Evolutionary conservation across 2,329 filamentous ascomycete genomes (phyloP), one percentile per base, ranked within the genome.

Genomic region (Fusarium albidum): DNA sequence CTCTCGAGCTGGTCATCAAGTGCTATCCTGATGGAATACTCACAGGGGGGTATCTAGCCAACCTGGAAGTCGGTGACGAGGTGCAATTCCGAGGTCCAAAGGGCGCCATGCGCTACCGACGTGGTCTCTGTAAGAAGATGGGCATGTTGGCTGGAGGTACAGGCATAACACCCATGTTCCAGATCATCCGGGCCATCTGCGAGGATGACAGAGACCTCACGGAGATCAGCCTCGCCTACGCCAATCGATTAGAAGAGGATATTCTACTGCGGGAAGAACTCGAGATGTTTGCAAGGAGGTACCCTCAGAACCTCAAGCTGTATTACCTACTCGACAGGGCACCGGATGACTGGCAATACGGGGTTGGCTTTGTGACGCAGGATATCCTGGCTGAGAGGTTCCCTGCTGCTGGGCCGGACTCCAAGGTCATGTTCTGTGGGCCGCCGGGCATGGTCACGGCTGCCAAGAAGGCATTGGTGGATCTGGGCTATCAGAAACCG

Each of bases 131-230:
- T 41, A 75, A 72, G 57, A 68, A 73, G 34, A 76, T 85, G 33
- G 81, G 81, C 49, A 84, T 85, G 82, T 65, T 85, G 1, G 81
- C 80, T 2, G 82, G 82, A 1, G 71, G 71, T 7, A 72, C 71
- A 0, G 71, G 71, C 10, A 71, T 73, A 29, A 73, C 35, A 1
- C 70, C 71, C 10, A 71, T 73, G 69, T 73, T 65, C 47, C 84
- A 88, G 64, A 69, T 88, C 7, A 86, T 88, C 63, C 80, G 84
- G 5, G 83, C 83, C 35, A 85, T 88, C 49, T 85, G 83, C 63
- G 84, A 87, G 63, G 81, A 87, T 47, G 73, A 79, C n/a, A 71
- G 69, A 7, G 86, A 88, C 55, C 75, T 73, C 1, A 88, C 86
- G 0, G 70, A 82, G 57, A 68, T 87, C 34, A 80, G 74, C 37